A percentile compares a stretch with the other conserved stretches of the same genome.
phyloP scores from a whole-genome alignment of 495 filamentous ascomycete species.

The Penicillium soppii region DNA sequence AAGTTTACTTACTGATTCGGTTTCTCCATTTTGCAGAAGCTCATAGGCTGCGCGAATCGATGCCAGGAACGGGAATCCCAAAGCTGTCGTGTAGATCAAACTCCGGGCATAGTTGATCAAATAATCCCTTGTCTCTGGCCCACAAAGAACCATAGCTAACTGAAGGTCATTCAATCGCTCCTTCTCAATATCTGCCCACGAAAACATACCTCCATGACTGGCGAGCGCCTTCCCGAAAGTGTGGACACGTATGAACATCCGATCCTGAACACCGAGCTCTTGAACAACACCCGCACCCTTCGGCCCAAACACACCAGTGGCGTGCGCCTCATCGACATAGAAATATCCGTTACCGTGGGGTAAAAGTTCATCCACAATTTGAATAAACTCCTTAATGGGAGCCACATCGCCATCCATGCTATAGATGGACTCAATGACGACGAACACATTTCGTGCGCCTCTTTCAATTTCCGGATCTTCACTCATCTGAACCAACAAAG shows the following conservation, averaged over 20 bases:
- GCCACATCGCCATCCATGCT: conserved; percentile 82
- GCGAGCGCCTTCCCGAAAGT: conserved; percentile 78
- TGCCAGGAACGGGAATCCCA: conserved; percentile 50
- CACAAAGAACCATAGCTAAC: conserved; percentile 47
- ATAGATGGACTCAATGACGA: conserved; percentile 75
- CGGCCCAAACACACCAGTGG: conserved; percentile 64
- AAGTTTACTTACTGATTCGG: conserved; percentile 31
- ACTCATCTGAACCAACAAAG: conserved; percentile 36
- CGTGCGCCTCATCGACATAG: conserved; percentile 79
- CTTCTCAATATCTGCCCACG: no score
- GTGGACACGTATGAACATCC: conserved; percentile 67
- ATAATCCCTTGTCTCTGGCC: conserved; percentile 36
- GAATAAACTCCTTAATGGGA: conserved; percentile 59
- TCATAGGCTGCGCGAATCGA: conserved; percentile 47
- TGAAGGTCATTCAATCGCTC: neutral
- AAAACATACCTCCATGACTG: conserved; percentile 64
- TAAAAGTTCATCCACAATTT: conserved; percentile 54
- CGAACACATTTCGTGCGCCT: conserved; percentile 50
- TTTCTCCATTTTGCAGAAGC: conserved; percentile 39
- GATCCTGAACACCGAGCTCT: conserved; percentile 61
- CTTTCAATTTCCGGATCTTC: conserved; percentile 27
- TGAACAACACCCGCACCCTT: conserved; percentile 66
- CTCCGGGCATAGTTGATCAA: conserved; percentile 50
- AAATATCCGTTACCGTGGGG: conserved; percentile 62
- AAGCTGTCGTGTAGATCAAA: conserved; percentile 49